Conservation (phyloP, 2,329 filamentous ascomycete species). For the Colletotrichum neosansevieriae region DNA sequence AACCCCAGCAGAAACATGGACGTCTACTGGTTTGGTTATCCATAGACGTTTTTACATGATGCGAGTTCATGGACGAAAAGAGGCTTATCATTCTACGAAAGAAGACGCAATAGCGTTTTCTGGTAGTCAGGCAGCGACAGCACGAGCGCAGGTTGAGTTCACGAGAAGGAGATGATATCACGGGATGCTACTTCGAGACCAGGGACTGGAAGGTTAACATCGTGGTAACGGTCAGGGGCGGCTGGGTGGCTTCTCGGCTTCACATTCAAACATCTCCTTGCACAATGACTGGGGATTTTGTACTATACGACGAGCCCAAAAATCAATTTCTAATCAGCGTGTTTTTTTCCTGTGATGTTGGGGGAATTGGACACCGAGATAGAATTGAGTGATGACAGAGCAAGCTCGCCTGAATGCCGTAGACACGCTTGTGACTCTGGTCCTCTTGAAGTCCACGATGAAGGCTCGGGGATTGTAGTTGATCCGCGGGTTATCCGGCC, state of each 20-base stretch:
- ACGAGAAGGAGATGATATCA: neutral
- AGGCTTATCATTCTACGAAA: neutral
- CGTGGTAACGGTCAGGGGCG: conserved; percentile 11
- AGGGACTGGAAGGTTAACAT: neutral
- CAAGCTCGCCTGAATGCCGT: no score
- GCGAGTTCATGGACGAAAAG: neutral
- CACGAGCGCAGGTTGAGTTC: neutral
- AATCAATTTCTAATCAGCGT: conserved; percentile 7
- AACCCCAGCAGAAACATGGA: no score
- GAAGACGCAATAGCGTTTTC: neutral
- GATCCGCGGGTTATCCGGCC: neutral
- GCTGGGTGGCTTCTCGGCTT: neutral
- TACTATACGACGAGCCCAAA: conserved; percentile 14
- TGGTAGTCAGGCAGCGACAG: neutral
- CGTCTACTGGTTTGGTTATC: neutral
- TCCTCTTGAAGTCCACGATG: neutral
- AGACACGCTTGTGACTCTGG: no score
- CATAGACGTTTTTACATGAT: neutral
- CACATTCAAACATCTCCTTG: conserved; percentile 12
- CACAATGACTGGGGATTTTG: conserved; percentile 10
- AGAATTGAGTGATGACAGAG: no score
- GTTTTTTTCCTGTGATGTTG: neutral
- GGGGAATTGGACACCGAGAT: no score
- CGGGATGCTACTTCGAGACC: neutral
- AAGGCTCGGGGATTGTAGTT: no score